A percentile compares a stretch with the other conserved stretches of the same genome.
Conservation (phyloP, 2,329 filamentous ascomycete species). For the Amylocarpus encephaloides region DNA sequence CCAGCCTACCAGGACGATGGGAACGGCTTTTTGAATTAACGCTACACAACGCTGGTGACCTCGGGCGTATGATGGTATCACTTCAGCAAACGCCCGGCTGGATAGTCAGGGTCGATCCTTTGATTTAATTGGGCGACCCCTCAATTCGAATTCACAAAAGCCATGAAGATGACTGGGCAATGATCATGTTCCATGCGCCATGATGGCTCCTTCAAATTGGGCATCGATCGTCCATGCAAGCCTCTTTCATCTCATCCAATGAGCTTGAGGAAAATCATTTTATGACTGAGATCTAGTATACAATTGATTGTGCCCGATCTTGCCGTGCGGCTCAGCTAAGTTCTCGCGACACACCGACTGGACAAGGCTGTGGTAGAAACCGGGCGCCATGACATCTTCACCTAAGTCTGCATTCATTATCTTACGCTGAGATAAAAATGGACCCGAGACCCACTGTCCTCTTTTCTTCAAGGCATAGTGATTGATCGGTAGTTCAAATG, state of each 20-base stretch:
- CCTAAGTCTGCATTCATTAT: neutral
- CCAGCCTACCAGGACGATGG: conserved; percentile 14
- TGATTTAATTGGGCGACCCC: neutral
- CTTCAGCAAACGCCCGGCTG: neutral
- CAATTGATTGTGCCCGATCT: neutral
- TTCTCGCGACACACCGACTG: conserved; percentile 11
- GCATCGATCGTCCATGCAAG: conserved; percentile 11
- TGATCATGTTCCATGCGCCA: conserved; percentile 1
- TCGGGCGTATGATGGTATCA: neutral
- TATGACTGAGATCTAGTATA: conserved; percentile 3
- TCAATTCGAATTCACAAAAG: neutral
- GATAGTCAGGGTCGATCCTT: neutral
- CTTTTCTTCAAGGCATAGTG: neutral
- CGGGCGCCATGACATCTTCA: neutral
- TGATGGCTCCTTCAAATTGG: neutral
- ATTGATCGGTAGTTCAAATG: too few species aligned
- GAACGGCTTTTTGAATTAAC: neutral
- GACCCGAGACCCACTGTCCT: neutral
- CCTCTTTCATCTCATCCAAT: conserved; percentile 9
- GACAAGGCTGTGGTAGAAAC: conserved; percentile 5
- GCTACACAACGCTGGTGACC: neutral
- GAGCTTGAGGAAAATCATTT: conserved; percentile 6
- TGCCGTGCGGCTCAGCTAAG: conserved; percentile 2
- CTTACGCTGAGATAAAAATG: neutral
- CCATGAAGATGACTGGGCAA: conserved; percentile 4